Evolutionary conservation across 108 stramenopile species (phyloP).

Genomic region (Cyclotella kingstonii): DNA sequence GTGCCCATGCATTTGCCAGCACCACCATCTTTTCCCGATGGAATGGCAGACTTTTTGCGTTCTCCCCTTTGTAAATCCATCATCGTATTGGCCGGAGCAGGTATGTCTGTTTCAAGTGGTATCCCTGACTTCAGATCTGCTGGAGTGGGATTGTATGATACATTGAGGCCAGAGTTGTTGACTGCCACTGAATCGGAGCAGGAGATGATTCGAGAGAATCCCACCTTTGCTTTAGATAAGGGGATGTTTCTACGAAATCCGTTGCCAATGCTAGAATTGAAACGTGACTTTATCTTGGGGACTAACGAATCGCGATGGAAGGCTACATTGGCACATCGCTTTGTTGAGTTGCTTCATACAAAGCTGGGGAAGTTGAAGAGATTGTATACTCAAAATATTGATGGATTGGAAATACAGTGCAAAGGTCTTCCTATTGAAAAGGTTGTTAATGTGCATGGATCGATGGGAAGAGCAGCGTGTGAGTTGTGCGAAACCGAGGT

Average conservation of each 20-base stretch:
- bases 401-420: conserved; percentile 66
- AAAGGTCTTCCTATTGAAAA: conserved; percentile 57
- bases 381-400: conserved; percentile 69
- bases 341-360: conserved; percentile 72
- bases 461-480: conserved; percentile 80
- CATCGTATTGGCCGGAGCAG: conserved; percentile 74
- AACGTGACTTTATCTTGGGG: conserved; percentile 81
- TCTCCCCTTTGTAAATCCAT: conserved; percentile 49
- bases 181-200: conserved; percentile 47
- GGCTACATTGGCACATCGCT: conserved; percentile 83
- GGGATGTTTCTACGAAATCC: conserved; percentile 79
- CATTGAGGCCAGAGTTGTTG: conserved; percentile 52
- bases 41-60: conserved; percentile 35
- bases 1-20: conserved; percentile 31
- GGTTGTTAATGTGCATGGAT: conserved; percentile 83
- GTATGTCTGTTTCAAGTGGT: conserved; percentile 62
- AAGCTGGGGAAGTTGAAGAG: conserved; percentile 55
- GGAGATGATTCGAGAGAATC: conserved; percentile 50
- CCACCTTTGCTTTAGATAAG: conserved; percentile 63
- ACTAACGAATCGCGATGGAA: conserved; percentile 64
- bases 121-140: conserved; percentile 77
- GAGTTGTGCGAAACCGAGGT: conserved; percentile 58
- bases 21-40: conserved; percentile 32
- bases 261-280: conserved; percentile 82
- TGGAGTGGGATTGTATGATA: conserved; percentile 56